Base-by-base conservation (phyloP, 2,329 filamentous ascomycete genomes). In the Teratosphaeria epicoccoides region DNA sequence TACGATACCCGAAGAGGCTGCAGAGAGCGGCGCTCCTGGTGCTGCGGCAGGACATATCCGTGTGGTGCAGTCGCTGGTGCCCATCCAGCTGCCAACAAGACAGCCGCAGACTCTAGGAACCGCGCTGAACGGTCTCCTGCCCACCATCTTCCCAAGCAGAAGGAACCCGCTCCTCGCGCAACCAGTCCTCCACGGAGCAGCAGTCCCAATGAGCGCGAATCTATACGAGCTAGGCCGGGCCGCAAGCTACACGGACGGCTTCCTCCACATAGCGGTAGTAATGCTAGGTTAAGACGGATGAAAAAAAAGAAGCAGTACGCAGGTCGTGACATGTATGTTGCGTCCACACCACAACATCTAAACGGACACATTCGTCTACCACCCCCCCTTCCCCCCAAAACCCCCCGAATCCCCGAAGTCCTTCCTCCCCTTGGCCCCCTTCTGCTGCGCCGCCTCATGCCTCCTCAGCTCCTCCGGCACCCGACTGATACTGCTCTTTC, bases 371-470 rank as follows among this genome's bases (percentile, higher is more conserved):
- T n/a, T 7, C n/a, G n/a, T 17, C n/a, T 17, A 40, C 66, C 65
- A 67, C 2, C 62, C 65, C 9, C 66, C 66, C 52, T 68, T 68
- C 22, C 66, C 66, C 6, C 63, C 66, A 54, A 66, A 67, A 7
- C 62, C 63, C 26, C 62, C 61, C 52, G 58, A 60, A 40, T 69
- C 67, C 54, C 68, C 68, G 46, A 62, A 61, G 33, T 63, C 60
- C 56, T 62, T 63, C 46, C 60, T 59, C 52, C 63, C 65, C 43
- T 52, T 61, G 43, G 45, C 52, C 14, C 46, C 54, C 68, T 86
- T 91, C 64, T 89, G 86, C 71, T 95, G 89, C n/a, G 90, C 87
- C 1, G 87, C 85, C 70, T 95, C 88, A 66, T 96, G 90, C 60
- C 90, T 84, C 64, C 86, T 78, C 59, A 97, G 70, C 70, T 97